A percentile compares a stretch with the other conserved stretches of the same genome.
Conservation (phyloP, 305 asterid species). For the Fraxinus sp. region DNA sequence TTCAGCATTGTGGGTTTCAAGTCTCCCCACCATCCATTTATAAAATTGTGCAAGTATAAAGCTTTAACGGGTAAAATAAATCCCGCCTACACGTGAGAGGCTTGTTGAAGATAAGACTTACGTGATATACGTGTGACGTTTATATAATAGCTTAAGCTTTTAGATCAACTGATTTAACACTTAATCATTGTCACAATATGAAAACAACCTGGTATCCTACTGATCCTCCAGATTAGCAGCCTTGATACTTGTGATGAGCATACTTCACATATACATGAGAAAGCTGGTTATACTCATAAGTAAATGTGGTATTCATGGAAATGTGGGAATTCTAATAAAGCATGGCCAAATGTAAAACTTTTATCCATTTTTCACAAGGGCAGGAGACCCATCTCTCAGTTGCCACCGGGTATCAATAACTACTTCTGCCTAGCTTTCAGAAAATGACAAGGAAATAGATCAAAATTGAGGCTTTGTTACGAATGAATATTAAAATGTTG, state of each 20-base stretch:
- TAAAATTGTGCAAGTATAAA: not conserved
- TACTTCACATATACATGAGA: not conserved
- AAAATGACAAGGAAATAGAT: not conserved
- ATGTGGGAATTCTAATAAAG: not conserved
- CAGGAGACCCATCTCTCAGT: not conserved
- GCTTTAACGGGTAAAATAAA: not conserved
- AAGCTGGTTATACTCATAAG: not conserved
- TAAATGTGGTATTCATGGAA: not conserved
- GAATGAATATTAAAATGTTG: not conserved
- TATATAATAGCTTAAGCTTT: not conserved
- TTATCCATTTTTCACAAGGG: not conserved
- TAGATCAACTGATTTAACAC: not conserved
- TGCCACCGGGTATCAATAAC: not conserved
- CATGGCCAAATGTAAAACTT: not conserved
- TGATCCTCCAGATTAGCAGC: not conserved
- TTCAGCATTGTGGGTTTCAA: not conserved
- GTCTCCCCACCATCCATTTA: not conserved
- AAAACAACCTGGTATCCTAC: not conserved
- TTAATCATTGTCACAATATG: not conserved
- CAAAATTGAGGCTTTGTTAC: not conserved
- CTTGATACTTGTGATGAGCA: not conserved
- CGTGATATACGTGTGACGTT: not conserved
- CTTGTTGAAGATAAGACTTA: not conserved
- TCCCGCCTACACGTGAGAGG: not conserved
- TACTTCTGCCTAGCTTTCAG: not conserved